These are phyloP conservation scores for Nitzschia sp. DNA, from an alignment of 108 stramenopile species.

Conservation along the genomic window DNA sequence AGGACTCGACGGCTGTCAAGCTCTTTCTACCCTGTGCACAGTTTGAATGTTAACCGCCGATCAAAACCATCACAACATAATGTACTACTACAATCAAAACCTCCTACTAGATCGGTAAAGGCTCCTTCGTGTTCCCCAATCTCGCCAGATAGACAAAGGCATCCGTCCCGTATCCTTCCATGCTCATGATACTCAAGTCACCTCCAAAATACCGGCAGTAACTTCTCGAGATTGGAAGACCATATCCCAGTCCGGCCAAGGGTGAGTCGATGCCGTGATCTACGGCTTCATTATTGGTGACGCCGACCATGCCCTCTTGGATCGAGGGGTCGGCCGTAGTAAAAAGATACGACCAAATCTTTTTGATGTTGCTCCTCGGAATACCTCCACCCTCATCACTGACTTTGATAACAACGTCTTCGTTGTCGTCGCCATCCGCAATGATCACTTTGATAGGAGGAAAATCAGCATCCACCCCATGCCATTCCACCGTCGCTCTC, in stretches of 20 bases:
- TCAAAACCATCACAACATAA: too few relatives aligned
- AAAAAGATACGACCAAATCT: constrained; percentile 96
- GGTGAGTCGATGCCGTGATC: constrained; percentile 94
- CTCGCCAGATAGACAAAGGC: constrained; percentile 93
- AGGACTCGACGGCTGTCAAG: too few relatives aligned
- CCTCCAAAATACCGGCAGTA: constrained; percentile 99
- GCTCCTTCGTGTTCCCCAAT: constrained; percentile 83
- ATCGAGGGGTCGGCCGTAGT: constrained; percentile 89
- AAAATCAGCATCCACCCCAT: constrained; percentile 87
- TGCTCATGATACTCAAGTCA: constrained; percentile 96
- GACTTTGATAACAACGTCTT: constrained; percentile 99
- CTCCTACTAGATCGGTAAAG: constrained; percentile 85
- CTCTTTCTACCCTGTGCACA: too few relatives aligned
- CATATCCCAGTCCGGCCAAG: constrained; percentile 97
- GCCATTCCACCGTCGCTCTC: constrained; percentile 97
- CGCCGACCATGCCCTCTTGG: constrained; percentile 68
- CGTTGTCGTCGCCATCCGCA: constrained; percentile 96
- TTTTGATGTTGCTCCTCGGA: constrained; percentile 89
- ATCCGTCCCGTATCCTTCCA: constrained; percentile 99
- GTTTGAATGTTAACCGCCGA: too few relatives aligned
- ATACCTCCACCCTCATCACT: constrained; percentile 99
- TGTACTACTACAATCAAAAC: too few relatives aligned
- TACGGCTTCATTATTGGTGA: constrained; percentile 54
- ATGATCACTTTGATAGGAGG: constrained; percentile 97
- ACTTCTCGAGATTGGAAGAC: constrained; percentile 94